phyloP scores from a whole-genome alignment of 1,284 basidiomycete genomes.

The Wolfiporia cocos region DNA sequence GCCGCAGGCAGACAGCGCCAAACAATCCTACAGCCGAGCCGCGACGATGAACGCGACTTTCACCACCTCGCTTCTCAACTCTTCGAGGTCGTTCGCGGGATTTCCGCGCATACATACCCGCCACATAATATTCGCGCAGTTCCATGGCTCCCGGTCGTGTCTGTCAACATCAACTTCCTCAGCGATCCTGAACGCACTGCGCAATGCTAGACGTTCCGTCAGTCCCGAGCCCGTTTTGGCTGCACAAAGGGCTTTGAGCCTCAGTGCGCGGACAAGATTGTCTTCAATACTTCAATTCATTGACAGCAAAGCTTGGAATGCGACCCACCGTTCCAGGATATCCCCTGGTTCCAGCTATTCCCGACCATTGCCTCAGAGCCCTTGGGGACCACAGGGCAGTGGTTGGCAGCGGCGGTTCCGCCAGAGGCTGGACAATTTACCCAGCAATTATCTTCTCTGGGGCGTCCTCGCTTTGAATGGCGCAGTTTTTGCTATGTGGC shows the following conservation, averaged over 20 bases:
- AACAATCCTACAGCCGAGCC: too few relatives aligned
- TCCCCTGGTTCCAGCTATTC: conserved; percentile 7
- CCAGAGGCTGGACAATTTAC: conserved; percentile 29
- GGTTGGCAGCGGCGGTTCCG: conserved; percentile 20
- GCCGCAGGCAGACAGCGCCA: too few relatives aligned
- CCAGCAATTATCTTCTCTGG: conserved; percentile 33
- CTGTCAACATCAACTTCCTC: too few relatives aligned
- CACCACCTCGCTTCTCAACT: neutral
- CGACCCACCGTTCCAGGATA: conserved; percentile 19
- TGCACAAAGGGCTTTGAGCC: too few relatives aligned
- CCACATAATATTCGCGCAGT: too few relatives aligned
- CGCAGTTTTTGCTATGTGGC: conserved; percentile 37
- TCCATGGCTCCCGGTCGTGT: too few relatives aligned
- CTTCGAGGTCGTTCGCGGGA: too few relatives aligned
- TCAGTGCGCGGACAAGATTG: neutral
- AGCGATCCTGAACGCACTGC: too few relatives aligned
- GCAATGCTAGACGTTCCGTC: too few relatives aligned
- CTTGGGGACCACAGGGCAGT: conserved; percentile 7
- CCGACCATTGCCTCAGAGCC: conserved; percentile 1
- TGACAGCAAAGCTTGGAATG: conserved; percentile 12
- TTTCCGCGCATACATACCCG: too few relatives aligned
- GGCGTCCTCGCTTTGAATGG: conserved; percentile 41
- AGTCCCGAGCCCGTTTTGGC: too few relatives aligned
- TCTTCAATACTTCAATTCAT: conserved; percentile 17
- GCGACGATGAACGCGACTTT: neutral